Evolutionary conservation across 257 asterid genomes (phyloP).

Genomic region (Dorcoceras hygrometricum): DNA sequence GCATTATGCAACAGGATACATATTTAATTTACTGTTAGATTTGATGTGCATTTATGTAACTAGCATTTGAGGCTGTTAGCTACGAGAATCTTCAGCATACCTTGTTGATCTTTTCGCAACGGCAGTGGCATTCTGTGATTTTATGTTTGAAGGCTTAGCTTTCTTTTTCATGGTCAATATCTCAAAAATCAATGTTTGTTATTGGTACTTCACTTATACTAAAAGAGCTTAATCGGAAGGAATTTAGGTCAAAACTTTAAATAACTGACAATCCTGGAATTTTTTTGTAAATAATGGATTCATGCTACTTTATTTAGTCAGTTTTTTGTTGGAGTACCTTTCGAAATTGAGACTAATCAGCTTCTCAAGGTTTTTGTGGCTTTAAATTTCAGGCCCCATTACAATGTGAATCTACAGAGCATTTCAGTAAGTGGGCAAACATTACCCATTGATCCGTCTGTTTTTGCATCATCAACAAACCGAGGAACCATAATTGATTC

Average conservation of each 20-base stretch:
- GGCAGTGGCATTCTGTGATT: not conserved
- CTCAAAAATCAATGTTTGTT: not conserved
- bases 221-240: not conserved
- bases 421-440: constrained; percentile 84
- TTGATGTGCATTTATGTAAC: not conserved
- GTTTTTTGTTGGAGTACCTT: not conserved
- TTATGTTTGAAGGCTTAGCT: not conserved
- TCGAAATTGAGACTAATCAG: not conserved
- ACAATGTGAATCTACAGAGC: constrained; percentile 78
- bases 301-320: not conserved
- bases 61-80: not conserved
- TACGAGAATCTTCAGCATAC: not conserved
- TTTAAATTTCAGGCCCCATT: constrained; percentile 70
- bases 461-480: constrained; percentile 65
- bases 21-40: not conserved
- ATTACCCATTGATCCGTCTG: constrained; percentile 63
- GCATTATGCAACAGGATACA: not conserved
- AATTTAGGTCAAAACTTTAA: too few species aligned
- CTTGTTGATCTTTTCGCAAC: not conserved
- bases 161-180: not conserved
- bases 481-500: constrained; percentile 93
- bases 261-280: not conserved
- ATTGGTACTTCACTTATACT: not conserved
- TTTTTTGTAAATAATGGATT: not conserved
- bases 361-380: not conserved